Percentiles rank a stretch among this genome's conserved stretches.
Conservation (phyloP, 1,284 basidiomycete genomes). For the Sphaerobolus stellatus region DNA sequence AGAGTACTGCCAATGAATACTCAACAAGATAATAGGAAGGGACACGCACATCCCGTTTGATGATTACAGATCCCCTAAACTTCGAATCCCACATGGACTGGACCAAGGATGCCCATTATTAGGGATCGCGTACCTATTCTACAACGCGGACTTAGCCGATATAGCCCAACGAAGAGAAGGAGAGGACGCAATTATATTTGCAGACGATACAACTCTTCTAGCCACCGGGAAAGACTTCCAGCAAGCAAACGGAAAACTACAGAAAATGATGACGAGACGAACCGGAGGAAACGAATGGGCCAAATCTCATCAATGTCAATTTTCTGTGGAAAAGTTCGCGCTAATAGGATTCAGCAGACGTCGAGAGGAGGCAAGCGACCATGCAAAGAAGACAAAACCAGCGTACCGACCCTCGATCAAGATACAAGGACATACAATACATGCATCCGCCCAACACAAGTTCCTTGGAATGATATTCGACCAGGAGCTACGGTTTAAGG, state of each 20-base stretch:
- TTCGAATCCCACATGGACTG: too few species aligned
- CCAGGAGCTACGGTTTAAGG: background rate
- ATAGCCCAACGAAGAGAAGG: background rate
- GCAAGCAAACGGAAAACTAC: background rate
- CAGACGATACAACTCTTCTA: background rate
- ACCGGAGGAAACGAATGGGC: background rate
- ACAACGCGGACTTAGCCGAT: conserved; percentile 10
- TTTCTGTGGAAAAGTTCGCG: background rate
- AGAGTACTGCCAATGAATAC: background rate
- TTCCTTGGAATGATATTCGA: background rate
- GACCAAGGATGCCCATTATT: too few species aligned
- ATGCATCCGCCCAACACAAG: background rate
- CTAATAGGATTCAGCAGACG: background rate
- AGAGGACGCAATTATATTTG: background rate
- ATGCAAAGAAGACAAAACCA: background rate
- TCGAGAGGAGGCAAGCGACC: background rate
- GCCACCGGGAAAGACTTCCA: background rate
- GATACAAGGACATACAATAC: background rate
- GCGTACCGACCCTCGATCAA: background rate
- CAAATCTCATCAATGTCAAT: background rate
- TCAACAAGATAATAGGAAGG: background rate
- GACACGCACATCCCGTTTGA: background rate
- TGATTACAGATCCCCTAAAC: too few species aligned
- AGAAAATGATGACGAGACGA: background rate
- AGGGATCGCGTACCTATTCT: conserved; percentile 7